Conservation (phyloP, 768 basidiomycete species). For the Boletus bicolor region DNA sequence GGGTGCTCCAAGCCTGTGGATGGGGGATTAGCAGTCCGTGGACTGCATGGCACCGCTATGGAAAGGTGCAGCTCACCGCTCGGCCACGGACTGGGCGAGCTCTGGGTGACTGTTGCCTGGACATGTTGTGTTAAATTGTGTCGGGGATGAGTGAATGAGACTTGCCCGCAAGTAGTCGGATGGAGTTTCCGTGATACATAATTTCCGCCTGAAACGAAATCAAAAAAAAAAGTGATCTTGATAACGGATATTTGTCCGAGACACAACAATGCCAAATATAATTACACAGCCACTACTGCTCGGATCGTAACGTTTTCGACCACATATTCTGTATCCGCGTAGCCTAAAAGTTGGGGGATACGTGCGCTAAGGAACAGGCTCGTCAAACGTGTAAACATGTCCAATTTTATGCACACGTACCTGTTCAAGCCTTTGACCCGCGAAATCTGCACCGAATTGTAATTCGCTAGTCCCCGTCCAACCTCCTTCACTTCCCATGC, state of each 20-base stretch:
- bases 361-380: constrained; percentile 55
- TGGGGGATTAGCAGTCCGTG: constrained; percentile 50
- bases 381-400: background rate
- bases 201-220: constrained; percentile 28
- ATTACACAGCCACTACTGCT: constrained; percentile 46
- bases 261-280: constrained; percentile 32
- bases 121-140: constrained; percentile 10
- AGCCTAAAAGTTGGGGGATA: constrained; percentile 78
- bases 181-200: constrained; percentile 83
- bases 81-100: constrained; percentile 92
- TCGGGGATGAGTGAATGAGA: constrained; percentile 3
- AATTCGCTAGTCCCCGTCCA: constrained; percentile 92
- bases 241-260: constrained; percentile 7
- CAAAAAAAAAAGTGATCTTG: constrained; percentile 2
- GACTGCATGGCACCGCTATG: constrained; percentile 33
- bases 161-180: constrained; percentile 72
- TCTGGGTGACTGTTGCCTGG: constrained; percentile 98
- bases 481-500: constrained; percentile 82
- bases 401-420: constrained; percentile 42
- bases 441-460: constrained; percentile 89
- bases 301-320: constrained; percentile 92
- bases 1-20: constrained; percentile 79
- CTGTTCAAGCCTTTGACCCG: constrained; percentile 89
- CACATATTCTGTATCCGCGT: constrained; percentile 95
- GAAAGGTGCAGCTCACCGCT: constrained; percentile 81